Base-by-base conservation (phyloP, 352 stramenopile species). In the Phytophthora sp. region DNA sequence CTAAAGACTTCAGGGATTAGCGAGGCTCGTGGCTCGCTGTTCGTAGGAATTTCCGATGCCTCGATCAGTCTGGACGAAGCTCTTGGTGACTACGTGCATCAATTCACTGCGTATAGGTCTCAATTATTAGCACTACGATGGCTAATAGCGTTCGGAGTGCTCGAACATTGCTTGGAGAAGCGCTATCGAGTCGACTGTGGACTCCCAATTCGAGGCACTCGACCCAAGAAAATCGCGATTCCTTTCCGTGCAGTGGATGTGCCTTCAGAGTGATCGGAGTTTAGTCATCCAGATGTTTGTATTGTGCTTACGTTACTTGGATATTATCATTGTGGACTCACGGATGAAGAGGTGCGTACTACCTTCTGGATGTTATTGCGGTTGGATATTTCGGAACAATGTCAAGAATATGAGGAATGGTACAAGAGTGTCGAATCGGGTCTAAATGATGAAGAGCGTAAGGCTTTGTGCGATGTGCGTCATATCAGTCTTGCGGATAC, bases 131-230 rank as follows among this genome's bases (percentile, higher is more conserved):
- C 79, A 0, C 52, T 97, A 9, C 66, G 91, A 39, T 88, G 91
- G 1, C 71, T 95, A 1, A 53, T 97, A 11, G 86, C 85, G 13
- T 88, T 91, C 57, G 84, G 81, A 11, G 63, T 96, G 0, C 65
- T 98, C 8, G 70, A 92, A 24, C 86, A 94, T 21, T 94, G 88
- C 31, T 46, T 98, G n/a, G 56, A 96, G 44, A 96, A 96, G 66
- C 82, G 89, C 4, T 84, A 93, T 55, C 74, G 89, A 16, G 89
- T 97, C 0, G 63, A 92, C 33, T 98, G 86, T 68, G 91, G 90
- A 0, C 67, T 96, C 41, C 69, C 77, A 15, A 36, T 69, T 7
- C 50, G 54, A 31, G 63, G 61, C 1, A 65, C 71, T 0, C 86
- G 85, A 24, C 35, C 3, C 0, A 97, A 96, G 63, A 71, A 74